Percentiles rank a stretch among this genome's conserved stretches.
Evolutionary conservation across 177 flowering plant species (phyloP).

Genomic region (Tripterygium wilfordii): DNA sequence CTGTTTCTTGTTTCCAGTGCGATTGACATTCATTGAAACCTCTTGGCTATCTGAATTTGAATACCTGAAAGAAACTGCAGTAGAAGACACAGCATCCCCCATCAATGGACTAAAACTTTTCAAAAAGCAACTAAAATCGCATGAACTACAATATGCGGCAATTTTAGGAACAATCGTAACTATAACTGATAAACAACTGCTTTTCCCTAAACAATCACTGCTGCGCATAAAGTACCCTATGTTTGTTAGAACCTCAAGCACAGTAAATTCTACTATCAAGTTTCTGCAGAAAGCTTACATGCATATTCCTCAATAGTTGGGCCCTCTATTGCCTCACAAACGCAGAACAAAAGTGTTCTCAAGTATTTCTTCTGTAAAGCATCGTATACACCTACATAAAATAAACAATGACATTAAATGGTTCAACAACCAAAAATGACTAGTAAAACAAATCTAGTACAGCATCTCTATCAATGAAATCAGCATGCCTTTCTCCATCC

Average conservation of each 20-base stretch:
- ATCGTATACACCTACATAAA: conserved; percentile 78
- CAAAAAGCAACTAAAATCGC: neutral
- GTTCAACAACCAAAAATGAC: neutral
- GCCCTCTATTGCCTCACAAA: conserved; percentile 79
- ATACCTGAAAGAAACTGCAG: conserved; percentile 91
- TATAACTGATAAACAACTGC: too few species aligned
- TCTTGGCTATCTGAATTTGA: conserved; percentile 65
- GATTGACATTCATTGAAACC: conserved; percentile 80
- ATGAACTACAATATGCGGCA: too few species aligned
- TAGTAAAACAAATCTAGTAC: neutral
- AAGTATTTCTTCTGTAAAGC: conserved; percentile 88
- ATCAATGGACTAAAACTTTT: neutral
- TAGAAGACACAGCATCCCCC: neutral
- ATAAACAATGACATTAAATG: neutral
- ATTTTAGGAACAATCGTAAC: too few species aligned
- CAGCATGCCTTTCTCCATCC: conserved; percentile 91
- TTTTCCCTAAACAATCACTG: too few species aligned
- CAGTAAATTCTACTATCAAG: neutral
- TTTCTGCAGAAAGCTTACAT: conserved; percentile 55
- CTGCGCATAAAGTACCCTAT: neutral
- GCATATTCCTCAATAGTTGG: conserved; percentile 93
- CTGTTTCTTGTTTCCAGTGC: conserved; percentile 67
- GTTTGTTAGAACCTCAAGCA: neutral
- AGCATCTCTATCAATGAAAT: too few species aligned
- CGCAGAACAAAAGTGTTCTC: conserved; percentile 74